phyloP scores from a whole-genome alignment of 805 yeast genomes.

The Candida endomychidarum region DNA sequence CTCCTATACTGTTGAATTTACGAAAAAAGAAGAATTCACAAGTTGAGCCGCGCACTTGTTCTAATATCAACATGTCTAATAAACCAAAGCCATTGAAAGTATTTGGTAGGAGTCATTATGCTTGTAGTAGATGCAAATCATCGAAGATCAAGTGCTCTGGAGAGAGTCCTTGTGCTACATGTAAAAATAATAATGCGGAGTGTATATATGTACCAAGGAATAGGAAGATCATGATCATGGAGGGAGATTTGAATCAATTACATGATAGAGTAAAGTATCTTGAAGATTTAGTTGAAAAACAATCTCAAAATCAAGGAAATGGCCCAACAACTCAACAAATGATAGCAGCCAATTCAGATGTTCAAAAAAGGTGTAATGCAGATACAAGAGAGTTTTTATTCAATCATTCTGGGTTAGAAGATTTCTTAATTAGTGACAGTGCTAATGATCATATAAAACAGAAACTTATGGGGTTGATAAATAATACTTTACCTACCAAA shows the following conservation, averaged over 20 bases:
- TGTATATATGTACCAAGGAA: conserved; percentile 40
- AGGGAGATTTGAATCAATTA: conserved; percentile 36
- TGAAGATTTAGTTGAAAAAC: conserved; percentile 18
- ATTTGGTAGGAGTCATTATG: conserved; percentile 43
- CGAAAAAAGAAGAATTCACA: too few relatives aligned
- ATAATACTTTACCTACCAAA: conserved; percentile 25
- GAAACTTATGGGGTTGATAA: conserved; percentile 15
- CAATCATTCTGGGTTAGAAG: conserved; percentile 19
- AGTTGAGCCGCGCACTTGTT: background rate
- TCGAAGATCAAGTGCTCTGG: conserved; percentile 44
- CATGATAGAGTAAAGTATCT: conserved; percentile 32
- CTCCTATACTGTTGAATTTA: too few relatives aligned
- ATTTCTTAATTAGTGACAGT: conserved; percentile 26
- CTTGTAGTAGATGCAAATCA: conserved; percentile 42
- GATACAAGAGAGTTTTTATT: conserved; percentile 14
- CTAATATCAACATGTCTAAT: conserved; percentile 1
- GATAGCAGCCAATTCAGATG: background rate
- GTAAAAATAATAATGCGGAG: conserved; percentile 32
- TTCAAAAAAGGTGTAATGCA: conserved; percentile 15
- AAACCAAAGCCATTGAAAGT: conserved; percentile 37
- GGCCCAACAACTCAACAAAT: background rate
- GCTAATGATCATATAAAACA: conserved; percentile 27
- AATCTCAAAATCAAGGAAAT: background rate
- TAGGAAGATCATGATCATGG: conserved; percentile 44
- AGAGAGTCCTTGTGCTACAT: conserved; percentile 42